Conservation (phyloP, 768 basidiomycete species). For the Lactarius indigo region DNA sequence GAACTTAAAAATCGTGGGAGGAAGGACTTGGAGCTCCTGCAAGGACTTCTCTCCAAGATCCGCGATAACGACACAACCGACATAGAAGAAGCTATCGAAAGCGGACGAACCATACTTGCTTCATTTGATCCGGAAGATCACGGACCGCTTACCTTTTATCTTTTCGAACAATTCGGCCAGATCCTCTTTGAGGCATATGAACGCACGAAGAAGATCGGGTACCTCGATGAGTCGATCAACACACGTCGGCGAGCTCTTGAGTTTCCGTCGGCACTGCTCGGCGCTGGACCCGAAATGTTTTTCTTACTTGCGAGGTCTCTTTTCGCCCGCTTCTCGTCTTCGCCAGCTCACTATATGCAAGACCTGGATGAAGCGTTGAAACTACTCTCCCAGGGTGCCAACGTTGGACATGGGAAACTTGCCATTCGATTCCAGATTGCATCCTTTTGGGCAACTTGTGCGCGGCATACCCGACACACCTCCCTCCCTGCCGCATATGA, state of each 20-base stretch:
- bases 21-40: accelerated
- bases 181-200: neutral
- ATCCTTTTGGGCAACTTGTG: no score
- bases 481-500: no score
- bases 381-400: neutral
- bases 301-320: no score
- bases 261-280: neutral
- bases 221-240: neutral
- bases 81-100: neutral
- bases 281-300: no score
- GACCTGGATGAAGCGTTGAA: neutral
- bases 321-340: no score
- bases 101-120: neutral
- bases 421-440: no score
- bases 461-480: no score
- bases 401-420: no score
- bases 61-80: neutral
- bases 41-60: neutral
- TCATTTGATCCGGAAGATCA: neutral
- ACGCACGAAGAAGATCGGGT: neutral
- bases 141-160: no score
- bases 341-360: no score
- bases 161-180: accelerated
- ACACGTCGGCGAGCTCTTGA: neutral
- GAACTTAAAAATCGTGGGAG: neutral